Conservation (phyloP, 306 rosid genomes). For the Clitoria ternatea region DNA sequence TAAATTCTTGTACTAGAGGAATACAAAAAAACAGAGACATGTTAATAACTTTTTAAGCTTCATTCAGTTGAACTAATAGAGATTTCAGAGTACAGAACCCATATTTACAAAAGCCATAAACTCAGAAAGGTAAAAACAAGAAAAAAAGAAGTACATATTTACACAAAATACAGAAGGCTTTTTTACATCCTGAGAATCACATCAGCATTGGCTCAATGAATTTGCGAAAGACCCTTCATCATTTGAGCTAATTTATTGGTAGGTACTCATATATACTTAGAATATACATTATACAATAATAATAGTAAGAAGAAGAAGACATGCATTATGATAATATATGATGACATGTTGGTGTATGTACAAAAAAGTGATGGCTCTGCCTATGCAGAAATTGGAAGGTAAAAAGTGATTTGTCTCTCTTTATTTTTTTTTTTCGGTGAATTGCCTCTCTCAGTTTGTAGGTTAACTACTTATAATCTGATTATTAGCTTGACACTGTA, state of each 20-base stretch:
- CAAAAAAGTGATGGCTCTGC: constrained; percentile 33
- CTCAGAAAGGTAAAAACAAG: background rate
- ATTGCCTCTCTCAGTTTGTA: constrained; percentile 54
- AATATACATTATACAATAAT: background rate
- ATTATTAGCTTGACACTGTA: too few relatives aligned
- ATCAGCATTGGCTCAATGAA: constrained; percentile 31
- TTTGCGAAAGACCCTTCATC: background rate
- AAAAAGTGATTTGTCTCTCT: constrained; percentile 26
- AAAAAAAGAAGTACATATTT: too few relatives aligned
- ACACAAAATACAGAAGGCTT: constrained; percentile 5
- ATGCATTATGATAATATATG: background rate
- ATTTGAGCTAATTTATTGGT: constrained; percentile 28
- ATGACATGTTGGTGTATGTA: constrained; percentile 6
- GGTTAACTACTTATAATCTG: too few relatives aligned
- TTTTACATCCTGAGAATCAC: constrained; percentile 28
- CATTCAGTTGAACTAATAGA: constrained; percentile 26
- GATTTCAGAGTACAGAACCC: constrained; percentile 23
- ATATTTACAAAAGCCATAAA: constrained; percentile 36
- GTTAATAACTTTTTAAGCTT: constrained; percentile 9
- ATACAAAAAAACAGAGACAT: constrained; percentile 3
- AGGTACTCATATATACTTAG: background rate
- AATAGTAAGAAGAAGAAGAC: background rate
- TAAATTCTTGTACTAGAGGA: too few relatives aligned
- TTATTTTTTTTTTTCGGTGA: too few relatives aligned
- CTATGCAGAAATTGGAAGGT: constrained; percentile 7